A percentile compares a stretch with the other conserved stretches of the same genome.
These are phyloP conservation scores for Pyrenochaeta sp. DNA, from an alignment of 2,329 filamentous ascomycete species.

Conservation along the genomic window DNA sequence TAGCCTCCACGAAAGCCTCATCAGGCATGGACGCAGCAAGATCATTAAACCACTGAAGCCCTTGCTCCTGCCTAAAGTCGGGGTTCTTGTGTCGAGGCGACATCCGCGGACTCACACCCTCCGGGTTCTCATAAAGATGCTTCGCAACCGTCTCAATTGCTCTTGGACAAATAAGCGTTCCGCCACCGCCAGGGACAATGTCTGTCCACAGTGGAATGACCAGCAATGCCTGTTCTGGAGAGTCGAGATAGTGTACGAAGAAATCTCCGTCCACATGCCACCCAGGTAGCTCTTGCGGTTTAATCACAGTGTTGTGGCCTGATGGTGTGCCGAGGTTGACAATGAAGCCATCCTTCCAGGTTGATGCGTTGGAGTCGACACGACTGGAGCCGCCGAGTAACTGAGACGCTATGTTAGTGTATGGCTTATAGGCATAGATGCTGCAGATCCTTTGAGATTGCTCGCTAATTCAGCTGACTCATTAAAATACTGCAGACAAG, in stretches of 20 bases:
- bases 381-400: constrained; percentile 68
- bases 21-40: constrained; percentile 47
- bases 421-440: neutral
- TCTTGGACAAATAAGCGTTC: constrained; percentile 70
- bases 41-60: constrained; percentile 57
- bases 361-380: constrained; percentile 47
- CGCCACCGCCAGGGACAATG: constrained; percentile 67
- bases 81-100: constrained; percentile 60
- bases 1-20: constrained; percentile 62
- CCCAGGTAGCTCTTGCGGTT: constrained; percentile 62
- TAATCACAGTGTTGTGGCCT: constrained; percentile 59
- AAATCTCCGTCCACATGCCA: constrained; percentile 80
- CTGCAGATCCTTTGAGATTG: too few species aligned
- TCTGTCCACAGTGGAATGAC: constrained; percentile 75
- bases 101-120: constrained; percentile 73
- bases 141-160: constrained; percentile 66
- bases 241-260: constrained; percentile 76
- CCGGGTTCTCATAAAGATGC: constrained; percentile 67
- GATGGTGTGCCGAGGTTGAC: constrained; percentile 70
- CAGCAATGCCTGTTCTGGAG: constrained; percentile 72
- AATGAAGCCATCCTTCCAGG: constrained; percentile 74
- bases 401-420: constrained; percentile 1
- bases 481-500: too few species aligned
- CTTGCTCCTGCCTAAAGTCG: constrained; percentile 54
- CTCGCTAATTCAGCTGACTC: too few species aligned